A percentile compares a stretch with the other conserved stretches of the same genome.
Evolutionary conservation across 208 protist species (phyloP).

Genomic region (Trypanosoma scelopori): DNA sequence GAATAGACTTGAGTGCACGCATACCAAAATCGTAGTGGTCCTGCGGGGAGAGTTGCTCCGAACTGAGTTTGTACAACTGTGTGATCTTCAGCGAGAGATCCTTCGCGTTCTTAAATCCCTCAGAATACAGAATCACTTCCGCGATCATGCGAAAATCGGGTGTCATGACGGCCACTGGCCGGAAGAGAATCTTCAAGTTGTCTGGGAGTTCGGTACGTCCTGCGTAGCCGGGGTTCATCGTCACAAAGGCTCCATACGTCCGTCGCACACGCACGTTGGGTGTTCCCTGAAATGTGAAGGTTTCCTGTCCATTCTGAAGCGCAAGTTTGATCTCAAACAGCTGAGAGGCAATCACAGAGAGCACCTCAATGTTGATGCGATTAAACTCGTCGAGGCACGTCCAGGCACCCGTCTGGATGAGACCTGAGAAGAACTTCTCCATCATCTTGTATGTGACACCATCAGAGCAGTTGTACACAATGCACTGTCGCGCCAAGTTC

Average conservation of each 20-base stretch:
- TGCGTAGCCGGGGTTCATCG: slow-evolving; percentile 99
- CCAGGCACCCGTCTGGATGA: slow-evolving; percentile 97
- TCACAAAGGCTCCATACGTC: slow-evolving; percentile 98
- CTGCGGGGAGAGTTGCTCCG: slow-evolving; percentile 97
- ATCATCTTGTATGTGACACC: slow-evolving; percentile 98
- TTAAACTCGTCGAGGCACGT: slow-evolving; percentile 99
- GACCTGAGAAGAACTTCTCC: slow-evolving; percentile 97
- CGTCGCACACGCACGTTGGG: slow-evolving; percentile 91
- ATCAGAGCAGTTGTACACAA: slow-evolving; percentile 98
- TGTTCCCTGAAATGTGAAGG: slow-evolving; percentile 95
- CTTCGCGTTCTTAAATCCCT: slow-evolving; percentile 96
- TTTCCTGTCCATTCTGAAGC: slow-evolving; percentile 86
- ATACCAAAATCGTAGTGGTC: slow-evolving; percentile 99
- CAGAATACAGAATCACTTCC: slow-evolving; percentile 97
- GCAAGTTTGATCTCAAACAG: slow-evolving; percentile 96
- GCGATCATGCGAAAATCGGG: slow-evolving; percentile 98
- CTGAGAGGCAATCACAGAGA: slow-evolving; percentile 98
- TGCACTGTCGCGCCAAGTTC: slow-evolving; percentile 95
- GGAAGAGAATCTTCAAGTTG: slow-evolving; percentile 98
- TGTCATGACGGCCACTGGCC: slow-evolving; percentile 98
- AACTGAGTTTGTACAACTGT: slow-evolving; percentile 98
- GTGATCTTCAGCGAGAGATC: slow-evolving; percentile 97
- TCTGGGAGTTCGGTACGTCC: slow-evolving; percentile 98
- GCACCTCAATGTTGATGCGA: slow-evolving; percentile 98
- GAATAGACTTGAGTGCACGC: slow-evolving; percentile 98